A percentile compares a stretch with the other conserved stretches of the same genome.
phyloP scores from a whole-genome alignment of 1,139 yeast genomes.

The Debaryomyces subglobosus region DNA sequence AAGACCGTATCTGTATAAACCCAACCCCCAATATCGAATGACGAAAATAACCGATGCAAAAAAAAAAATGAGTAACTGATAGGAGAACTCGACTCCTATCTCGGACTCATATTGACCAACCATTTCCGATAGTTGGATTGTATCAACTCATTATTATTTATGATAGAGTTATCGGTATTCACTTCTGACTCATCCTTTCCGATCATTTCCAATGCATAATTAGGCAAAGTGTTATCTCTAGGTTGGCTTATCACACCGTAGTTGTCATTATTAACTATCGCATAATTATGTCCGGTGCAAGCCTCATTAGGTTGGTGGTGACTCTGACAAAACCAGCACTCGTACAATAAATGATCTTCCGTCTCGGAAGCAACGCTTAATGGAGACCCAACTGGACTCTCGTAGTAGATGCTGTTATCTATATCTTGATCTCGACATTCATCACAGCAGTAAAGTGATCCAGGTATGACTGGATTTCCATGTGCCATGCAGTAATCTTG shows the following conservation, averaged over 20 bases:
- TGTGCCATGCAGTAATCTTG: conserved; percentile 25
- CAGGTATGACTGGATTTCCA: conserved; percentile 20
- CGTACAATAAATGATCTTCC: conserved; percentile 14
- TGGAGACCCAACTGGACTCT: conserved; percentile 5
- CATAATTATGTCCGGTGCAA: conserved; percentile 10
- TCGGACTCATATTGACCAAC: conserved; percentile 25
- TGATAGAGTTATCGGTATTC: conserved; percentile 5
- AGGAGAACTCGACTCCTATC: conserved; percentile 1
- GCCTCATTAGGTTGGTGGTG: conserved; percentile 13
- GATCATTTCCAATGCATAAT: background rate
- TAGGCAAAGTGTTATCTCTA: background rate
- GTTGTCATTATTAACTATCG: background rate
- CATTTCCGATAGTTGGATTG: conserved; percentile 33
- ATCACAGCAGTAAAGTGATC: conserved; percentile 23
- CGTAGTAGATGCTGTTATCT: conserved; percentile 8
- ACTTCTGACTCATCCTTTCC: background rate
- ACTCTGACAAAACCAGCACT: conserved; percentile 16
- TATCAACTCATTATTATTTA: conserved; percentile 21
- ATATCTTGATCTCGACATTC: conserved; percentile 20
- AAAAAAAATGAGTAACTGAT: background rate
- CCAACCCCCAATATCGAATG: conserved; percentile 1
- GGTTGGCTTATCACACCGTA: background rate
- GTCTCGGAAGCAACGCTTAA: background rate
- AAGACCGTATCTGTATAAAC: conserved; percentile 4
- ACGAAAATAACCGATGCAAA: conserved; percentile 4